A percentile compares a stretch with the other conserved stretches of the same genome.
phyloP scores from a whole-genome alignment of 129 eudicot species.

The Centaurea solstitialis region DNA sequence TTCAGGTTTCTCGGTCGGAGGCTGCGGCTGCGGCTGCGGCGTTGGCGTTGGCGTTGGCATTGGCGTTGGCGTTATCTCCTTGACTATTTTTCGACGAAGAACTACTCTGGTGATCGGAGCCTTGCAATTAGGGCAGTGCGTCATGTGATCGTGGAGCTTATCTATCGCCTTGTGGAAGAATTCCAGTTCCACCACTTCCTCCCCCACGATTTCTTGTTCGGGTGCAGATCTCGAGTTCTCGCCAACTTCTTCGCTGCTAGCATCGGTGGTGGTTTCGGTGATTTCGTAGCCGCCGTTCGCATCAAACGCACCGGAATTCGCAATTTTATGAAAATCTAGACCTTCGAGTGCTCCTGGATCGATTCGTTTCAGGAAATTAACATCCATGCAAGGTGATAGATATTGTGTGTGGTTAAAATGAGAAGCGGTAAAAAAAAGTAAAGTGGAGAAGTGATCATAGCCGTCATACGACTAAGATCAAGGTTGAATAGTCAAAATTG shows the following conservation, averaged over 20 bases:
- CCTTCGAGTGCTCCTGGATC: slow-evolving; percentile 32
- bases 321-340: slow-evolving; percentile 25
- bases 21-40: background rate
- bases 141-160: slow-evolving; percentile 50
- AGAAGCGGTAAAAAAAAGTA: too few species aligned
- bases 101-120: slow-evolving; percentile 52
- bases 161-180: slow-evolving; percentile 54
- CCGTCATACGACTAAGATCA: too few species aligned
- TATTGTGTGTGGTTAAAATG: too few species aligned
- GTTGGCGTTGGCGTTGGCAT: too few species aligned
- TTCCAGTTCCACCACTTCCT: slow-evolving; percentile 63
- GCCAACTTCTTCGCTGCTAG: slow-evolving; percentile 11
- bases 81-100: slow-evolving; percentile 48
- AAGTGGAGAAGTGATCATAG: too few species aligned
- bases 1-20: slow-evolving; percentile 5
- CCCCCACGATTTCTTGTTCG: slow-evolving; percentile 43
- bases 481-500: too few species aligned
- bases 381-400: slow-evolving; percentile 32
- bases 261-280: slow-evolving; percentile 1
- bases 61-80: background rate
- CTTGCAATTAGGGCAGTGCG: slow-evolving; percentile 60
- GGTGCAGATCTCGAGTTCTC: background rate
- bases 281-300: background rate
- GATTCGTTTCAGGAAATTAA: slow-evolving; percentile 1
- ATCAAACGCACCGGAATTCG: background rate